These are phyloP conservation scores for Fusarium sp. DNA, from an alignment of 2,329 filamentous ascomycete genomes.

Conservation along the genomic window DNA sequence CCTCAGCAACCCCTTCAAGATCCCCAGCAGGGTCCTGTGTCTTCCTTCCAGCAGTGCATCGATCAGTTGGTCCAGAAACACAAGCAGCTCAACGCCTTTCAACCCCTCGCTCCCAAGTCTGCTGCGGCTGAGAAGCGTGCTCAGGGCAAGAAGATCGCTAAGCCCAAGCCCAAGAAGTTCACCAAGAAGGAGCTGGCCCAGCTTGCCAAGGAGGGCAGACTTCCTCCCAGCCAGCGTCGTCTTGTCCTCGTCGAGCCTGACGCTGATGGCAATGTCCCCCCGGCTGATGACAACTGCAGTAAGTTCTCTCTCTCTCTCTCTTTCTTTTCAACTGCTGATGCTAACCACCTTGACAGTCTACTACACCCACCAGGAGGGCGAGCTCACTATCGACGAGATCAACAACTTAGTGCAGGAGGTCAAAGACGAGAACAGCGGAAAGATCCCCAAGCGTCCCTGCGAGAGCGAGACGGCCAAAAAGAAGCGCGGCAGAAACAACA, in stretches of 20 bases:
- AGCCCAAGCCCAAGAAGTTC: not conserved
- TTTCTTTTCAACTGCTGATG: not conserved
- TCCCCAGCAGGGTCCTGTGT: not conserved
- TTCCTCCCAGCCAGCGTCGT: slow-evolving; percentile 14
- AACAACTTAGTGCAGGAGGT: not conserved
- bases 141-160: not conserved
- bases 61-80: no score
- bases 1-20: not conserved
- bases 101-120: not conserved
- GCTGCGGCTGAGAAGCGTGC: not conserved
- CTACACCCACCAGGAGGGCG: not conserved
- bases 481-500: not conserved
- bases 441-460: slow-evolving; percentile 1
- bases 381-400: not conserved
- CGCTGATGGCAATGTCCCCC: slow-evolving; percentile 1
- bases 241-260: slow-evolving; percentile 1
- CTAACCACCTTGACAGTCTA: slow-evolving; percentile 7
- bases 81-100: not conserved
- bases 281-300: not conserved
- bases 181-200: slow-evolving; percentile 4
- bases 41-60: not conserved
- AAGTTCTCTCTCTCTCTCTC: not conserved
- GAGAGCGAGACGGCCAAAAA: slow-evolving; percentile 10
- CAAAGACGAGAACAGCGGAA: not conserved
- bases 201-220: not conserved